These are phyloP conservation scores for Trichoderma harzianum DNA, from an alignment of 2,329 filamentous ascomycete genomes.

Conservation along the genomic window DNA sequence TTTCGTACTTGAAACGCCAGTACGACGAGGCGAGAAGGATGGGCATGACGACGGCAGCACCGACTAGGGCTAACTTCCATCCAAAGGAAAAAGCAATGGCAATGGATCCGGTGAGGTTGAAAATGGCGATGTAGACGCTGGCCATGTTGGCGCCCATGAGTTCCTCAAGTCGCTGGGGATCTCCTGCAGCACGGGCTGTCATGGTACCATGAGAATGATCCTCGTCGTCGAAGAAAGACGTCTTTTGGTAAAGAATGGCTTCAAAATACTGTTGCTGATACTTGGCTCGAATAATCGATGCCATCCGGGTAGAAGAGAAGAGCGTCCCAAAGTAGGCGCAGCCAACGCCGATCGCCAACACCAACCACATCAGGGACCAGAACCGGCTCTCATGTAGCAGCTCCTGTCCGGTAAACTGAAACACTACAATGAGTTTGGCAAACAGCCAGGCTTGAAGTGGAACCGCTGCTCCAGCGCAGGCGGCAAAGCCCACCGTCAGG, in stretches of 20 bases:
- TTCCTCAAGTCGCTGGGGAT: conserved; percentile 60
- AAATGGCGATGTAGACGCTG: conserved; percentile 59
- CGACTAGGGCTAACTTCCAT: conserved; percentile 73
- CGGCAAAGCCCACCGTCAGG: conserved; percentile 47
- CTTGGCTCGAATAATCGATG: conserved; percentile 48
- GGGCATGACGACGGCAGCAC: conserved; percentile 57
- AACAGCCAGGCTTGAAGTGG: conserved; percentile 56
- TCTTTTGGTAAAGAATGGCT: conserved; percentile 57
- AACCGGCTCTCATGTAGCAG: conserved; percentile 48
- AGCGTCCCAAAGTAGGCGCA: conserved; percentile 47
- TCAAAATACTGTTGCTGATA: conserved; percentile 61
- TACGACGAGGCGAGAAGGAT: conserved; percentile 47
- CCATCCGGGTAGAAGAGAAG: conserved; percentile 42
- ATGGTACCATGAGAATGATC: conserved; percentile 59
- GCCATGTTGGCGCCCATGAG: conserved; percentile 62
- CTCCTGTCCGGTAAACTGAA: conserved; percentile 36
- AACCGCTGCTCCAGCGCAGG: conserved; percentile 42
- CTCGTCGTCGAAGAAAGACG: conserved; percentile 58
- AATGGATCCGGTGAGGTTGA: conserved; percentile 63
- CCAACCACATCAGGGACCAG: conserved; percentile 64
- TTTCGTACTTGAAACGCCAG: conserved; percentile 54
- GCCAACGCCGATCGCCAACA: conserved; percentile 53
- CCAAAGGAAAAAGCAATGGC: conserved; percentile 68
- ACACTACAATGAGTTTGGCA: conserved; percentile 50
- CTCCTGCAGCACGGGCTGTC: conserved; percentile 52